These are phyloP conservation scores for Colletotrichum endophyticum DNA, from an alignment of 2,329 filamentous ascomycete species.

Conservation along the genomic window DNA sequence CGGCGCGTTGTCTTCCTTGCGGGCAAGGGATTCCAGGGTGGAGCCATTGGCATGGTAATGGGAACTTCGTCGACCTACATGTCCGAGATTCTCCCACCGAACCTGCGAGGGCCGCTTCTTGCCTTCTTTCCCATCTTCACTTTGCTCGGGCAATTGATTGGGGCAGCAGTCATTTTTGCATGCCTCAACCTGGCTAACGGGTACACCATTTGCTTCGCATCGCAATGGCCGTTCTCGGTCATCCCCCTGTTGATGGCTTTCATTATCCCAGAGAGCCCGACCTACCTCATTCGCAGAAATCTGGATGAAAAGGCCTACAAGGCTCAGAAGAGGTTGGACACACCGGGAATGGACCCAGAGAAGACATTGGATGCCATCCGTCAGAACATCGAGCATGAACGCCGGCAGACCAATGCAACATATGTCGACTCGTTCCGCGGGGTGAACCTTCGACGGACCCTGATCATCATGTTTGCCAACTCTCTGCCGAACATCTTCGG, in stretches of 20 bases:
- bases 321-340: slow-evolving; percentile 55
- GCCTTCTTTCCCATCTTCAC: slow-evolving; percentile 55
- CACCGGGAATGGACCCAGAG: slow-evolving; percentile 39
- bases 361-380: slow-evolving; percentile 48
- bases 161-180: slow-evolving; percentile 45
- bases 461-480: slow-evolving; percentile 46
- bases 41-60: slow-evolving; percentile 49
- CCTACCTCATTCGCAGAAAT: slow-evolving; percentile 49
- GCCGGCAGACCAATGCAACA: slow-evolving; percentile 30
- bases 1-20: slow-evolving; percentile 45
- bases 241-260: slow-evolving; percentile 46
- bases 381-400: slow-evolving; percentile 50
- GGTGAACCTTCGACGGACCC: slow-evolving; percentile 44
- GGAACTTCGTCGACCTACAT: slow-evolving; percentile 51
- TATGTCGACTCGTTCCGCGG: slow-evolving; percentile 50
- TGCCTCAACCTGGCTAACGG: slow-evolving; percentile 31
- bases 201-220: slow-evolving; percentile 45
- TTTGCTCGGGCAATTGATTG: slow-evolving; percentile 52
- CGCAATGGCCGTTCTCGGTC: slow-evolving; percentile 48
- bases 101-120: slow-evolving; percentile 50
- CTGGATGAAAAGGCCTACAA: slow-evolving; percentile 42
- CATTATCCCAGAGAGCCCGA: slow-evolving; percentile 55
- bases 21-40: slow-evolving; percentile 50
- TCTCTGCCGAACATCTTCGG: slow-evolving; percentile 50
- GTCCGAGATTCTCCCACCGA: slow-evolving; percentile 52